A percentile compares a stretch with the other conserved stretches of the same genome.
Conservation (phyloP, 345 rosid species). For the Ailanthus altissimus region DNA sequence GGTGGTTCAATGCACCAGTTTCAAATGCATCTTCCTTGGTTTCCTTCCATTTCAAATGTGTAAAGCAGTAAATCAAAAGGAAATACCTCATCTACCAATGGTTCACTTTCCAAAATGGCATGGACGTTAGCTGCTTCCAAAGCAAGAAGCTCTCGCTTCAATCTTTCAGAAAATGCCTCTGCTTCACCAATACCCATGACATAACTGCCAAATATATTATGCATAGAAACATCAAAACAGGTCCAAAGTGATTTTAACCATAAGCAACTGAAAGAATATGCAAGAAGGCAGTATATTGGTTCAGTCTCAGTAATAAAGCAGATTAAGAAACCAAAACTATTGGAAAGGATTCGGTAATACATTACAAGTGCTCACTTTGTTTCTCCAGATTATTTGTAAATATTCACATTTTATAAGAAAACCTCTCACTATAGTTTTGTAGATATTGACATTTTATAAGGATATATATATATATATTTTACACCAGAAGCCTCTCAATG, state of each 20-base stretch:
- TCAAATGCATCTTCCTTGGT: neutral
- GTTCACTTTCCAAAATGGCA: constrained; percentile 97
- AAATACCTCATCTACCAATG: constrained; percentile 82
- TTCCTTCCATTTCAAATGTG: neutral
- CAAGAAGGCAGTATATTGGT: constrained; percentile 2
- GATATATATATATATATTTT: too few species aligned
- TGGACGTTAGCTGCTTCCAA: constrained; percentile 99
- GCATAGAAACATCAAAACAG: constrained; percentile 11
- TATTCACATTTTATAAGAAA: neutral
- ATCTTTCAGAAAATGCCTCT: constrained; percentile 96
- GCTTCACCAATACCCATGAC: constrained; percentile 99
- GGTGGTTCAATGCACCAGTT: neutral
- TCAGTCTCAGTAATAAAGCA: constrained; percentile 2
- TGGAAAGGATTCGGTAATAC: neutral
- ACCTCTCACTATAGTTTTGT: neutral
- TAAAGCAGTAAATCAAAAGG: constrained; percentile 5
- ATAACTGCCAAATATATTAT: constrained; percentile 55
- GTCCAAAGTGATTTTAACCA: constrained; percentile 2
- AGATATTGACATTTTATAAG: neutral
- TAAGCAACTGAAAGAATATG: constrained; percentile 1
- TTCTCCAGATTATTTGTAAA: neutral
- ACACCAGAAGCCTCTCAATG: too few species aligned
- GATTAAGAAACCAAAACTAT: neutral
- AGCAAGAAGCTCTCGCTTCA: constrained; percentile 96
- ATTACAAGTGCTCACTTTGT: neutral